These are phyloP conservation scores for Brassica rapa DNA, from an alignment of 345 rosid species.

Conservation along the genomic window DNA sequence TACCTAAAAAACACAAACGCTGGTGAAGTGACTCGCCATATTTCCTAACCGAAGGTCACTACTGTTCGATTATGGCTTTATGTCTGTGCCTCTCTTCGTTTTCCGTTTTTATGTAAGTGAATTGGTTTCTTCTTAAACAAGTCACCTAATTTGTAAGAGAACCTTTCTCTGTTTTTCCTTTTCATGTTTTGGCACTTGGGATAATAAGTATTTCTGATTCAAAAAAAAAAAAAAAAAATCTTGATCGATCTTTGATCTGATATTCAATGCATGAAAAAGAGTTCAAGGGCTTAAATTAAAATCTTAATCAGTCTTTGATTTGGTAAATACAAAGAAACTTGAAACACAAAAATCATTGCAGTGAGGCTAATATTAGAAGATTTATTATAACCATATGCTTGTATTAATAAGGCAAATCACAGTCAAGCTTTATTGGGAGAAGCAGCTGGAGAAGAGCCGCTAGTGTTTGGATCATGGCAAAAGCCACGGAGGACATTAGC, in stretches of 20 bases:
- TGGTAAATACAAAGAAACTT: too few relatives aligned
- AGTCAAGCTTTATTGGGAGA: slow-evolving; percentile 23
- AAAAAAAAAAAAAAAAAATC: neutral
- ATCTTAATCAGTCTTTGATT: too few relatives aligned
- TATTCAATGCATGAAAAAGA: too few relatives aligned
- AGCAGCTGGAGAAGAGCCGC: slow-evolving; percentile 36
- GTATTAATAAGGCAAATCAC: neutral
- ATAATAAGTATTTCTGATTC: neutral
- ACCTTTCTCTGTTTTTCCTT: neutral
- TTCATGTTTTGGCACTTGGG: neutral
- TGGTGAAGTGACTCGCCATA: neutral
- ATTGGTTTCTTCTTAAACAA: slow-evolving; percentile 11
- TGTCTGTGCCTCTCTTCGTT: neutral
- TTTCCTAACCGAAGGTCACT: neutral
- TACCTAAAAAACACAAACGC: neutral
- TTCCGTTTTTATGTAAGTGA: neutral
- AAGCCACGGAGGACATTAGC: slow-evolving; percentile 60
- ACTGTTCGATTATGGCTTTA: neutral
- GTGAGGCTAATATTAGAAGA: too few relatives aligned
- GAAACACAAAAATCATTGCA: too few relatives aligned
- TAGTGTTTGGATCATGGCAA: slow-evolving; percentile 44
- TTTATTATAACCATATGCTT: neutral
- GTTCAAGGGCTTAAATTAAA: too few relatives aligned
- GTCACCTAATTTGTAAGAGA: neutral
- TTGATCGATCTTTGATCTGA: neutral